Base-by-base conservation (phyloP, 2,329 filamentous ascomycete species). In the Fusarium sterilihyphosum region DNA sequence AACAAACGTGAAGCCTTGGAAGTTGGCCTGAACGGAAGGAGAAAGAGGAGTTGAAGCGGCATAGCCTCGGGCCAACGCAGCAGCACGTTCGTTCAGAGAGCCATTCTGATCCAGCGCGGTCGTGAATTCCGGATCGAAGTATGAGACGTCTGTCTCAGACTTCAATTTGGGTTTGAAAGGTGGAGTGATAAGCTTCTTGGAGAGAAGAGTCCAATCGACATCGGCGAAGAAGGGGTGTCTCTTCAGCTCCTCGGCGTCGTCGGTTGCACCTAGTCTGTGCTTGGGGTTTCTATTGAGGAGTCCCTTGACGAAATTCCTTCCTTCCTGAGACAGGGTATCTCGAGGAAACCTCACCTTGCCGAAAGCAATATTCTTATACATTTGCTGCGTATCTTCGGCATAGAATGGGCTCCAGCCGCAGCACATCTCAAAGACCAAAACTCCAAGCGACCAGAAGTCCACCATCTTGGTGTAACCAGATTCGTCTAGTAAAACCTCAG, bases 311-410 rank as follows among this genome's bases (percentile, higher is more conserved):
- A 99, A 99, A 84, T 98, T 98, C 67, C 96, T 91, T 67, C 96
- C 96, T 83, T 99, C 96, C 46, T 95, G 93, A 70, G 95, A 98
- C 38, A 99, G 86, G 3, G 96, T 97, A 82, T 99, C 96, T 75
- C 95, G 91, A 13, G 96, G 96, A 83, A 99, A 99, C 70, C 96
- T 90, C 66, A 99, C 96, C 82, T 99, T 99, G 81, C 96, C 96
- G 80, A 99, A 99, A 0, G 96, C 96, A 81, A 99, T 99, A 85
- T 99, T 99, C 88, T 99, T 99, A 87, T 99, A 99, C 96, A 99
- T 99, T 83, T 99, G 96, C 84, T 99, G 96, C 1, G 96, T 99
- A 81, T 99, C 96, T 80, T 99, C 96, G 65, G 96, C 96, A 78
- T 98, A 99, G 85, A 99, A 99, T 0, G 96, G 96, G 79, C 95